These are phyloP conservation scores for Phytopythium chamaehyphon DNA, from an alignment of 352 stramenopile genomes.

Conservation along the genomic window DNA sequence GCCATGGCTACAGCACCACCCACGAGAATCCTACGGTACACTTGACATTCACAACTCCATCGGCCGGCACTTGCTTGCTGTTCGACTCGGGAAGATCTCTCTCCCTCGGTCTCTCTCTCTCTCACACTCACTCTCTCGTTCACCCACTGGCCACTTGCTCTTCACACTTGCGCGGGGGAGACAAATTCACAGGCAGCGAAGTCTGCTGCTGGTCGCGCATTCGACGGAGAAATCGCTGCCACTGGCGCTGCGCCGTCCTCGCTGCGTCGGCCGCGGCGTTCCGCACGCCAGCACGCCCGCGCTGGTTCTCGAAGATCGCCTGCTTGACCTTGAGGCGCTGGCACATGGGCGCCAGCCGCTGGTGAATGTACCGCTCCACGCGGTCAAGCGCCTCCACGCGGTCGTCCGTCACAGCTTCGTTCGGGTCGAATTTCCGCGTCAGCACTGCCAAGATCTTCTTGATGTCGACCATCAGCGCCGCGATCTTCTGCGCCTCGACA, in stretches of 20 bases:
- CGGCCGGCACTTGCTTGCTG: too few species aligned
- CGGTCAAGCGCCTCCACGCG: constrained; percentile 3
- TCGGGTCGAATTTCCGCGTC: background rate
- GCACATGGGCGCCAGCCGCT: constrained; percentile 2
- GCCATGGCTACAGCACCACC: too few species aligned
- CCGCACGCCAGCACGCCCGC: background rate
- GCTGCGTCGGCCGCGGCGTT: background rate
- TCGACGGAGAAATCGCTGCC: constrained; percentile 3
- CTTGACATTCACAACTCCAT: too few species aligned
- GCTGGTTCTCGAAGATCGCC: constrained; percentile 7
- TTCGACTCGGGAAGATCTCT: too few species aligned
- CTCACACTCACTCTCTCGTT: too few species aligned
- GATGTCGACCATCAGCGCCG: constrained; percentile 4
- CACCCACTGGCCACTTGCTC: too few species aligned
- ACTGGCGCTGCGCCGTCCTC: constrained; percentile 7
- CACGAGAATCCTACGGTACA: too few species aligned
- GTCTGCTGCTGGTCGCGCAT: constrained; percentile 8
- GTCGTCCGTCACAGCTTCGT: background rate
- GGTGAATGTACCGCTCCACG: constrained; percentile 4
- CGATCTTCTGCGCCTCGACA: background rate
- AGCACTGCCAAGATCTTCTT: constrained; percentile 8
- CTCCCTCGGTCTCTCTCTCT: too few species aligned
- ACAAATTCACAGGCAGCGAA: constrained; percentile 2
- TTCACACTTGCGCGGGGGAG: background rate
- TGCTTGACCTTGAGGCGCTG: constrained; percentile 8